Base-by-base conservation (phyloP, 2,329 filamentous ascomycete genomes). In the Aspergillus tamarii region DNA sequence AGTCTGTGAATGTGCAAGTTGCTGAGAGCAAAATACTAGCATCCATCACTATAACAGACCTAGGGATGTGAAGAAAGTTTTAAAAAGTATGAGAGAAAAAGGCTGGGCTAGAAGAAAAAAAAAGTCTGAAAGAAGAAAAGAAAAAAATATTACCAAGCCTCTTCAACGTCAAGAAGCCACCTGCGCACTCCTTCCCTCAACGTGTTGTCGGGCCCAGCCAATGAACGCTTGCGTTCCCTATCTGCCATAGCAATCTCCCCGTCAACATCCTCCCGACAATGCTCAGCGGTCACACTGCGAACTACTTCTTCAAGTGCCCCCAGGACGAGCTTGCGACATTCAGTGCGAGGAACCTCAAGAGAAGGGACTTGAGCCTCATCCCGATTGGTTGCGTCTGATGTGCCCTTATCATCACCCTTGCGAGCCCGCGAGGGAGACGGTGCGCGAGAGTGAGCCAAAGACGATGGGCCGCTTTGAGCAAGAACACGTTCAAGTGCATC, bases 401-500 rank as follows among this genome's bases (percentile, higher is more conserved):
- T 60, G 21, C 60, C 66, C 62, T 66, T 74, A 39, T 74, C 71
- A 56, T 76, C 77, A 11, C 70, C 73, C 56, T 69, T 73, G 10
- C 77, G 77, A 58, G 70, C 67, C 39, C 79, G 77, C 21, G 73
- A 75, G 19, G 78, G 78, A 4, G 81, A 82, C 11, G 78, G 74
- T 7, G 78, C 74, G 30, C 80, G 70, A 12, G 81, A 80, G 54
- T 78, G 78, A 19, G 72, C 74, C 41, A 79, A 70, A 0, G 80
- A 82, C 2, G 80, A 78, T 45, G 77, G 74, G 6, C 76, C 78
- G 55, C 79, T 81, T 46, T 78, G 80, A 4, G 77, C 80, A 3
- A 88, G 76, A 11, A 87, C 82, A 58, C 84, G 82, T 70, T 88
- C 86, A 26, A 88, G 78, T 9, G 85, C 85, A 70, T 87, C 84